Evolutionary conservation across 176 grass and related monocot species (phyloP).

Genomic region (Hyparrhenia diplandra): DNA sequence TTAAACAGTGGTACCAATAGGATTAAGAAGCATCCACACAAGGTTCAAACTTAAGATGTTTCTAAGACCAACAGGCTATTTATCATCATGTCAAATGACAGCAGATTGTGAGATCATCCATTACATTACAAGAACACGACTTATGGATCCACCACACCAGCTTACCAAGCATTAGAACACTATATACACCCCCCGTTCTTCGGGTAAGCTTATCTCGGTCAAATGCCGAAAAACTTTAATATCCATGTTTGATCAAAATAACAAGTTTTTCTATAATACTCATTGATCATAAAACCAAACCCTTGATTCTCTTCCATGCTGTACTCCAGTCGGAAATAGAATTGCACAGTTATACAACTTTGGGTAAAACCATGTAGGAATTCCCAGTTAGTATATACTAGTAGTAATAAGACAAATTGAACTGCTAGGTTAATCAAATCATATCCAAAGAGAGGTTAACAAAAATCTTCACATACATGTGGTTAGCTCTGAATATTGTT

Average conservation of each 20-base stretch:
- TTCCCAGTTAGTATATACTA: not conserved
- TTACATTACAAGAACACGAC: not conserved
- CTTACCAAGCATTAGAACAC: not conserved
- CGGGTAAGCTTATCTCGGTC: not conserved
- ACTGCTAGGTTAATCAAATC: not conserved
- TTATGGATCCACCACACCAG: not conserved
- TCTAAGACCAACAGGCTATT: not conserved
- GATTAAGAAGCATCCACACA: not conserved
- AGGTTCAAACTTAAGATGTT: not conserved
- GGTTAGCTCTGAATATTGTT: not conserved
- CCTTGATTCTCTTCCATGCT: not conserved
- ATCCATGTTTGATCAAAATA: not conserved
- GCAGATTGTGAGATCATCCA: no score
- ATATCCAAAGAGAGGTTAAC: constrained; percentile 1
- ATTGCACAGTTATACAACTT: not conserved
- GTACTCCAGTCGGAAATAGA: not conserved
- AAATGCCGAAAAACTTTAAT: no score
- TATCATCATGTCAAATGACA: not conserved
- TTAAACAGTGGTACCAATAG: not conserved
- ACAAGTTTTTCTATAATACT: constrained; percentile 1
- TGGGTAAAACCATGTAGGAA: not conserved
- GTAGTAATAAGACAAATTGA: no score
- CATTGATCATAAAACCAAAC: constrained; percentile 10
- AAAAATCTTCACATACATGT: not conserved
- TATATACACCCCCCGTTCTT: not conserved